Conservation (phyloP, 805 yeast species). For the Candida ortonii region DNA sequence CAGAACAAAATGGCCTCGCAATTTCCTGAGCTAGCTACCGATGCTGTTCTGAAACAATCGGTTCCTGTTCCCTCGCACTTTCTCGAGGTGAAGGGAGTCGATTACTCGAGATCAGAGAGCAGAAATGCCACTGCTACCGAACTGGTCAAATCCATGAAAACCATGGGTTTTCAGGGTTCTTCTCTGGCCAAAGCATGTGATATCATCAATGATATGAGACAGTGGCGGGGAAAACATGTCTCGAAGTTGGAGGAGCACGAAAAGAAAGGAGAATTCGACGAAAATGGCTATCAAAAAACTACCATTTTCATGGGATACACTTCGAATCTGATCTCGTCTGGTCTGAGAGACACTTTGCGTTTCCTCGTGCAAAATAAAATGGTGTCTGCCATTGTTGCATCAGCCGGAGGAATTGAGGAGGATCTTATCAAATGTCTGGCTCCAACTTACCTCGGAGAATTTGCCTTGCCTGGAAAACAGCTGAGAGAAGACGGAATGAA, state of each 20-base stretch:
- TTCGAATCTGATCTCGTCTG: constrained; percentile 92
- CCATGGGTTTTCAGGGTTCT: constrained; percentile 97
- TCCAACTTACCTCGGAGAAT: constrained; percentile 94
- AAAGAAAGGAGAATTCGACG: constrained; percentile 74
- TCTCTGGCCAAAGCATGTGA: constrained; percentile 86
- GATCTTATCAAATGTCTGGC: constrained; percentile 95
- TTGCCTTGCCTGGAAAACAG: constrained; percentile 71
- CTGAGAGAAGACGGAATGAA: constrained; percentile 95
- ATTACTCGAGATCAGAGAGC: constrained; percentile 76
- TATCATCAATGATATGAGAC: constrained; percentile 86
- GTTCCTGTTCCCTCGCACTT: constrained; percentile 82
- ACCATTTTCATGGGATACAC: constrained; percentile 96
- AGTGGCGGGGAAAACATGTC: constrained; percentile 83
- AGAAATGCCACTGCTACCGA: constrained; percentile 77
- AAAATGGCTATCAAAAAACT: constrained; percentile 72
- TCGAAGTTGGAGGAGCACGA: constrained; percentile 68
- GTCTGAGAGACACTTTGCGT: constrained; percentile 85
- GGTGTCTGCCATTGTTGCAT: constrained; percentile 93
- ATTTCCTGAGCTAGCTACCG: constrained; percentile 74
- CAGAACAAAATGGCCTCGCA: constrained; percentile 25
- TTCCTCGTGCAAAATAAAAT: constrained; percentile 89
- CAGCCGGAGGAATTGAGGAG: constrained; percentile 98
- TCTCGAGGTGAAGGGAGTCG: constrained; percentile 80
- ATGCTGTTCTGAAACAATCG: constrained; percentile 86
- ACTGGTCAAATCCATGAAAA: constrained; percentile 76